Evolutionary conservation across 805 yeast species (phyloP).

Genomic region (Wickerhamiella bombiphila): DNA sequence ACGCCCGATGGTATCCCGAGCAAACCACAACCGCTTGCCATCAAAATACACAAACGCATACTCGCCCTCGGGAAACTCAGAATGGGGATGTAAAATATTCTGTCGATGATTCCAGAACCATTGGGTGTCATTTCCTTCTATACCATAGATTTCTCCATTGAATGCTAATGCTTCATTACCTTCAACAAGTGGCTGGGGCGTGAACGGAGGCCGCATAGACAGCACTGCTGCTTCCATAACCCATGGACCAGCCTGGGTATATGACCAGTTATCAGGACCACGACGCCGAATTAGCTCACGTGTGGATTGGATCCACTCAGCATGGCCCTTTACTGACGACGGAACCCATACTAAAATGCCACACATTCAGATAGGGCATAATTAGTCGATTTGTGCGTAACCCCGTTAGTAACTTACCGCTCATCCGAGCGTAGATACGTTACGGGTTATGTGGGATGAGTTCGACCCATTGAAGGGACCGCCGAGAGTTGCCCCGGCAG

Average conservation of each 20-base stretch:
- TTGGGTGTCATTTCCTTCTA: constrained; percentile 45
- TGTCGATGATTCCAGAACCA: constrained; percentile 32
- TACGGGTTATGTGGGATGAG: constrained; percentile 13
- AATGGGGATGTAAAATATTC: neutral
- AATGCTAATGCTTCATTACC: constrained; percentile 42
- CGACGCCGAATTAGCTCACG: constrained; percentile 10
- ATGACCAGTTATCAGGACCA: constrained; percentile 22
- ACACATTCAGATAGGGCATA: constrained; percentile 17
- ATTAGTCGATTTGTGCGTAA: too few relatives aligned
- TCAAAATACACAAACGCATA: constrained; percentile 50
- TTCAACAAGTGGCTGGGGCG: constrained; percentile 48
- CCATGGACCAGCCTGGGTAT: neutral
- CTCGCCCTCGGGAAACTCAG: constrained; percentile 52
- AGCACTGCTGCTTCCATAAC: constrained; percentile 41
- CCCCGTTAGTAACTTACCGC: too few relatives aligned
- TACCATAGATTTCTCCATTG: constrained; percentile 80
- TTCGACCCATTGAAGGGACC: constrained; percentile 18
- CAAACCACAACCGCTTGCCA: constrained; percentile 42
- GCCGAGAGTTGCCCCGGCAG: constrained; percentile 7
- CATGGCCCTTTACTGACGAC: constrained; percentile 3
- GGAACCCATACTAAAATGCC: constrained; percentile 24
- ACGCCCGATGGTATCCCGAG: constrained; percentile 71
- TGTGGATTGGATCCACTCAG: neutral
- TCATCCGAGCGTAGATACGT: neutral
- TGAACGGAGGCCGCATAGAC: constrained; percentile 65